Conservation (phyloP, 257 asterid species). For the Forsythia viridissima region DNA sequence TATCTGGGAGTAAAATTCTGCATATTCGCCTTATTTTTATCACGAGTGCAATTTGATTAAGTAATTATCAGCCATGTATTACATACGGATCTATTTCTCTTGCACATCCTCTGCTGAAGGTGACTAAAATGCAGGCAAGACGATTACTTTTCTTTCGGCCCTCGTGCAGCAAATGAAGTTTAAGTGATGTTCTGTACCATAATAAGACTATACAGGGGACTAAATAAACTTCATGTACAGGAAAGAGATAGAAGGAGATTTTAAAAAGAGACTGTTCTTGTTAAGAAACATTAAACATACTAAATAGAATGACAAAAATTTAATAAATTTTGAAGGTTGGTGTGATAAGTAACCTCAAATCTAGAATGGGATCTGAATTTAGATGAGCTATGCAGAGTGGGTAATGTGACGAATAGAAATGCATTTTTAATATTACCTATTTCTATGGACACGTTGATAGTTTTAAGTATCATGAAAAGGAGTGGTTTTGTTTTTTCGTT, state of each 20-base stretch:
- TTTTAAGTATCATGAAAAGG: constrained; percentile 15
- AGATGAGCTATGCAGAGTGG: background rate
- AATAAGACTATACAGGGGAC: background rate
- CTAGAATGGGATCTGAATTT: background rate
- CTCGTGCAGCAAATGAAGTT: background rate
- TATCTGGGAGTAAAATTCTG: background rate
- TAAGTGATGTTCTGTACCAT: background rate
- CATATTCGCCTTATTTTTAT: background rate
- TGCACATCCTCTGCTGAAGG: background rate
- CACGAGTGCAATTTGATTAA: background rate
- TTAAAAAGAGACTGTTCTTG: background rate
- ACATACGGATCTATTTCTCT: background rate
- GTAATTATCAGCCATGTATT: background rate
- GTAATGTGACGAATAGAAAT: background rate
- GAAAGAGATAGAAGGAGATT: background rate
- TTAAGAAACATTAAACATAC: background rate
- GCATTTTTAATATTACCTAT: background rate
- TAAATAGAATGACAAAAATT: background rate
- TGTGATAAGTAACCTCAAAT: background rate
- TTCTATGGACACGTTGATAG: background rate
- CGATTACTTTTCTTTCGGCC: background rate
- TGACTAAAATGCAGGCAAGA: background rate
- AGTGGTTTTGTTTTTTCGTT: constrained; percentile 14
- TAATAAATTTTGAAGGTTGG: background rate
- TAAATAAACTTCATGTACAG: background rate